Conservation (phyloP, 306 rosid genomes). For the Clitoria ternatea region DNA sequence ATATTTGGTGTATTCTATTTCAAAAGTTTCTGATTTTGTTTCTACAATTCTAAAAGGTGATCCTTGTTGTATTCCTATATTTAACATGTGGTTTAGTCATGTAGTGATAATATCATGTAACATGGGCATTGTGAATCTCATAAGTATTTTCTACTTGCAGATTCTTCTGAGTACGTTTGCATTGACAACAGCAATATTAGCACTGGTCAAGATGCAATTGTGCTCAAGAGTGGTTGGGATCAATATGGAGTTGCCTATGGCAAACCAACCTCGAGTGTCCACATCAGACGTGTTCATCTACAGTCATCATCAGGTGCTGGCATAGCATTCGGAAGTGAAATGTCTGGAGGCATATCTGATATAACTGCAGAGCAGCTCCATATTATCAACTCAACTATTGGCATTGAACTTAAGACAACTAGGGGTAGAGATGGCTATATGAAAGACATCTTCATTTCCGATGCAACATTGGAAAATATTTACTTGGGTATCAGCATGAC, state of each 20-base stretch:
- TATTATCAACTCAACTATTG: slow-evolving; percentile 36
- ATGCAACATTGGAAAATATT: slow-evolving; percentile 34
- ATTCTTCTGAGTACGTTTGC: slow-evolving; percentile 59
- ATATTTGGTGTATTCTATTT: not conserved
- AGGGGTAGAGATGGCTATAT: slow-evolving; percentile 66
- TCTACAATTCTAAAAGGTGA: not conserved
- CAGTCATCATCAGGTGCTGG: slow-evolving; percentile 52
- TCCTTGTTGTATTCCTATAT: not conserved
- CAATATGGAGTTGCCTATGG: slow-evolving; percentile 54
- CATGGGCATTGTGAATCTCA: not conserved
- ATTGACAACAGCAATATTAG: slow-evolving; percentile 55
- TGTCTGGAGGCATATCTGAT: slow-evolving; percentile 64
- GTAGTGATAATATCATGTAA: not conserved
- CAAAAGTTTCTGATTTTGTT: not conserved
- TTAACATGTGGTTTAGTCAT: not conserved
- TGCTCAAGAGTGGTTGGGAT: slow-evolving; percentile 76
- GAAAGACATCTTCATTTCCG: slow-evolving; percentile 35
- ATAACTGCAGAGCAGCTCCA: slow-evolving; percentile 36
- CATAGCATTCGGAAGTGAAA: slow-evolving; percentile 58
- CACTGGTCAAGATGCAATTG: slow-evolving; percentile 57
- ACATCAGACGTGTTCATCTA: slow-evolving; percentile 40
- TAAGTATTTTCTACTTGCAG: slow-evolving; percentile 28
- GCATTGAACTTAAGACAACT: slow-evolving; percentile 51
- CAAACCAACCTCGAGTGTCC: slow-evolving; percentile 43
- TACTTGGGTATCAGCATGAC: slow-evolving; percentile 36